phyloP scores from a whole-genome alignment of 176 grass and related monocot species.

The Carex kokanica region DNA sequence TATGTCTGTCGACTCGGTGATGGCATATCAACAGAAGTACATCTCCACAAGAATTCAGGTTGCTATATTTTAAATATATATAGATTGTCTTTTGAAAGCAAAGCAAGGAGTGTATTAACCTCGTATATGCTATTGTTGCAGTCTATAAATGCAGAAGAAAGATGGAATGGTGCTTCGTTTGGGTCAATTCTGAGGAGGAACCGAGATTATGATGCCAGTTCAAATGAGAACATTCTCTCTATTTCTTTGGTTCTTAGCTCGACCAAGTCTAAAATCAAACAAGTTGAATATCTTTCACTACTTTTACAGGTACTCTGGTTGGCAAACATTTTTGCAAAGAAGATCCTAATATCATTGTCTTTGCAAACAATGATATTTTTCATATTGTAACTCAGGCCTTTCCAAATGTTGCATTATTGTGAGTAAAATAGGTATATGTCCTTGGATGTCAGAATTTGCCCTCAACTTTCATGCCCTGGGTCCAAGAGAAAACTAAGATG shows the following conservation, averaged over 20 bases:
- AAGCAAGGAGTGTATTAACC: background rate
- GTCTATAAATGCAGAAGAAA: slow-evolving; percentile 78
- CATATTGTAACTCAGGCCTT: background rate
- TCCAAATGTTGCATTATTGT: background rate
- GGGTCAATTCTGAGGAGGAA: slow-evolving; percentile 67
- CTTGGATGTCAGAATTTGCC: slow-evolving; percentile 5
- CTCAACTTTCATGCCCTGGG: background rate
- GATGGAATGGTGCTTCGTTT: slow-evolving; percentile 76
- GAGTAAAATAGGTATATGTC: background rate
- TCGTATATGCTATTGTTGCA: slow-evolving; percentile 28
- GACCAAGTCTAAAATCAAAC: slow-evolving; percentile 58
- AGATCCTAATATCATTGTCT: background rate
- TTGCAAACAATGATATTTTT: background rate
- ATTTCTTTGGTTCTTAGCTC: slow-evolving; percentile 53
- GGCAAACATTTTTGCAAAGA: background rate
- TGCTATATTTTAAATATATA: slow-evolving; percentile 18
- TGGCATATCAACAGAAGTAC: slow-evolving; percentile 58
- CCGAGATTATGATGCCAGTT: slow-evolving; percentile 47
- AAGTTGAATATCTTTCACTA: slow-evolving; percentile 70
- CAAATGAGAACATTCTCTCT: slow-evolving; percentile 51
- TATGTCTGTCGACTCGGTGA: slow-evolving; percentile 44
- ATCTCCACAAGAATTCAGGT: slow-evolving; percentile 58
- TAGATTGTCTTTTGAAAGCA: slow-evolving; percentile 5
- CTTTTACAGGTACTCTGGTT: slow-evolving; percentile 62
- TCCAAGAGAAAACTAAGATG: background rate